Evolutionary conservation across 1,284 basidiomycete genomes (phyloP).

Genomic region (Leccinum angustisporum): DNA sequence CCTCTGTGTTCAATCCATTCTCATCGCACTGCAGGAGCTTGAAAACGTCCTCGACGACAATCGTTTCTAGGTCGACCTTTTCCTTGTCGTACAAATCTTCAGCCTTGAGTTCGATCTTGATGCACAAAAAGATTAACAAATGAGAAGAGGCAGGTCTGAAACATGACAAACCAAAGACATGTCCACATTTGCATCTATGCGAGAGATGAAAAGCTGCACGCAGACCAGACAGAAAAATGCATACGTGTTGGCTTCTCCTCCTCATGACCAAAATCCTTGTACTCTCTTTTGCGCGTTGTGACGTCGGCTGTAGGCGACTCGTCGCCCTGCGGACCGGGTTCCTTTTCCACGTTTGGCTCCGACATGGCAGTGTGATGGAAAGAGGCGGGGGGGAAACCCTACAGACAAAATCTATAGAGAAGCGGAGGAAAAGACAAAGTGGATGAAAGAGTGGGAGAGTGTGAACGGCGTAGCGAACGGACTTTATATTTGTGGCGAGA

Average conservation of each 20-base stretch:
- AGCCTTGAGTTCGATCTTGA: slow-evolving; percentile 83
- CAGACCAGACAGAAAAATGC: slow-evolving; percentile 34
- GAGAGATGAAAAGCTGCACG: background rate
- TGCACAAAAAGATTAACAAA: slow-evolving; percentile 1
- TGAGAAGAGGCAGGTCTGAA: slow-evolving; percentile 2
- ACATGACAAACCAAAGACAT: slow-evolving; percentile 64
- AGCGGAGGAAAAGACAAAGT: slow-evolving; percentile 16
- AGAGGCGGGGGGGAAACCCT: slow-evolving; percentile 21
- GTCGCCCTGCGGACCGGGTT: slow-evolving; percentile 53
- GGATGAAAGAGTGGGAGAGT: slow-evolving; percentile 35
- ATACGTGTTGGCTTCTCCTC: slow-evolving; percentile 67
- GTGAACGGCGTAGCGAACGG: slow-evolving; percentile 27
- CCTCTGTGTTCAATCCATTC: slow-evolving; percentile 73
- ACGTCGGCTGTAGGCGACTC: slow-evolving; percentile 36
- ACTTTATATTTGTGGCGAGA: slow-evolving; percentile 35
- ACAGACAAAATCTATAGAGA: slow-evolving; percentile 30
- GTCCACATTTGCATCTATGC: slow-evolving; percentile 79
- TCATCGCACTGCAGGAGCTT: slow-evolving; percentile 89
- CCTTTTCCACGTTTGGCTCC: slow-evolving; percentile 56
- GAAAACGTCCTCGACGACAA: slow-evolving; percentile 97
- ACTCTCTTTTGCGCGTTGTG: slow-evolving; percentile 83
- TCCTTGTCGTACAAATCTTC: slow-evolving; percentile 98
- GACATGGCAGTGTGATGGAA: slow-evolving; percentile 32
- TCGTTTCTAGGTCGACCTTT: slow-evolving; percentile 97
- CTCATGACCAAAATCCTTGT: slow-evolving; percentile 89